Percentiles rank a stretch among this genome's conserved stretches.
These are phyloP conservation scores for Metarhizium guizhouense DNA, from an alignment of 2,329 filamentous ascomycete genomes.

Conservation along the genomic window DNA sequence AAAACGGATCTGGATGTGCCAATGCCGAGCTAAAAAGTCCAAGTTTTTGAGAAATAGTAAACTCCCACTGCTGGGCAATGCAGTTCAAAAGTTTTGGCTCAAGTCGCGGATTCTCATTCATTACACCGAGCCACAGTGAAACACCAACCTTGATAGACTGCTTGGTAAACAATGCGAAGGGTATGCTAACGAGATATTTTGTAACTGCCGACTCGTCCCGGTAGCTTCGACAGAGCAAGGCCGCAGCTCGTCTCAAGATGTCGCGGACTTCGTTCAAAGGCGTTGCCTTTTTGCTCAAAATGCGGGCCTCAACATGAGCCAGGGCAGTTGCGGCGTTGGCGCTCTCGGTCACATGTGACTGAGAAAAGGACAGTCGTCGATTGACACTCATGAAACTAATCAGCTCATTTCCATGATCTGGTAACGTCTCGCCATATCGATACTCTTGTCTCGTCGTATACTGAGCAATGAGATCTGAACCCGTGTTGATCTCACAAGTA, in stretches of 20 bases:
- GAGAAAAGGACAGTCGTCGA: conserved; percentile 41
- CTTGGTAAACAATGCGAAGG: conserved; percentile 87
- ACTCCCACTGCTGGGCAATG: conserved; percentile 86
- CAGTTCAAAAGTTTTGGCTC: conserved; percentile 80
- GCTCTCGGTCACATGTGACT: conserved; percentile 43
- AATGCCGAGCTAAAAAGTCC: conserved; percentile 74
- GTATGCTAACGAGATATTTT: conserved; percentile 83
- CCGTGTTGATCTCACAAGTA: conserved; percentile 73
- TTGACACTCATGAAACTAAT: conserved; percentile 50
- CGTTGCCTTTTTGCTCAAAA: conserved; percentile 59
- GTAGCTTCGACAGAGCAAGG: conserved; percentile 70
- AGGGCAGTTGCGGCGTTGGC: conserved; percentile 57
- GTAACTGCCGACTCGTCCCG: conserved; percentile 70
- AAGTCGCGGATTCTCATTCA: conserved; percentile 87
- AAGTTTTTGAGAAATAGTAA: conserved; percentile 64
- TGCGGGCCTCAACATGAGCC: conserved; percentile 61
- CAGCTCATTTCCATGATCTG: conserved; percentile 59
- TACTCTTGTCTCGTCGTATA: conserved; percentile 97
- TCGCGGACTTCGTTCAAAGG: conserved; percentile 69
- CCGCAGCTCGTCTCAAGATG: conserved; percentile 74
- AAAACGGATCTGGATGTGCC: conserved; percentile 78
- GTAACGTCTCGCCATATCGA: conserved; percentile 69
- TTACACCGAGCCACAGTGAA: conserved; percentile 91
- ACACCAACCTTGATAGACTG: conserved; percentile 93
- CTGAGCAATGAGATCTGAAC: conserved; percentile 92